Conservation (phyloP, 495 filamentous ascomycete species). For the Penicillium silybi region DNA sequence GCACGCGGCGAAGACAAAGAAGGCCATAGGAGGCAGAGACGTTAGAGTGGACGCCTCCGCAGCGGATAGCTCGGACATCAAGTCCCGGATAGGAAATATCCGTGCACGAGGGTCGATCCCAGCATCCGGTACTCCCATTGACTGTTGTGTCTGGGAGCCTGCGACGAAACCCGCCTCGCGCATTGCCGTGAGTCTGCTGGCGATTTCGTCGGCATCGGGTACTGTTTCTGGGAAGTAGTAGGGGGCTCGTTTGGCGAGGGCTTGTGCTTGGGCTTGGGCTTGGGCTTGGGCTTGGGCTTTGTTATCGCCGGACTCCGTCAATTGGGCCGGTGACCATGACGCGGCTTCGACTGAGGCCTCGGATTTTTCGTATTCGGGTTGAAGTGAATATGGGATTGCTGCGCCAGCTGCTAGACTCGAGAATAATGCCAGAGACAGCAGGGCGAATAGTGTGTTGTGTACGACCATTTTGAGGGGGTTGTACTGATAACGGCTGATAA, state of each 20-base stretch:
- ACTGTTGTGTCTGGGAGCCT: neutral
- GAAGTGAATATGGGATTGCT: neutral
- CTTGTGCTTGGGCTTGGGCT: neutral
- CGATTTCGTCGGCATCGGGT: slow-evolving; percentile 13
- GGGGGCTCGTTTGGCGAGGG: slow-evolving; percentile 6
- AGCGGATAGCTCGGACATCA: slow-evolving; percentile 1
- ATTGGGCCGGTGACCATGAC: neutral
- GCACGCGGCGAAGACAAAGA: slow-evolving; percentile 5
- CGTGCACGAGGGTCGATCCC: slow-evolving; percentile 16
- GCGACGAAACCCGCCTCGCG: slow-evolving; percentile 14
- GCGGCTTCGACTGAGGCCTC: neutral
- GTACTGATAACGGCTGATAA: slow-evolving; percentile 5
- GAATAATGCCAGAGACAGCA: slow-evolving; percentile 3
- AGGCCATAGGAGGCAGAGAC: neutral
- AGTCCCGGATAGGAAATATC: slow-evolving; percentile 3
- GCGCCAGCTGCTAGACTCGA: slow-evolving; percentile 5
- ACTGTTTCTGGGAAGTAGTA: slow-evolving; percentile 21
- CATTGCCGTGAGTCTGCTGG: slow-evolving; percentile 3
- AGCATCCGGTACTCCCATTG: slow-evolving; percentile 12
- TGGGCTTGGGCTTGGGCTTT: too few species aligned
- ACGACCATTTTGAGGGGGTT: neutral
- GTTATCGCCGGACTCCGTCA: neutral
- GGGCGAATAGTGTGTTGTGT: slow-evolving; percentile 3
- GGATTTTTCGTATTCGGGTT: neutral
- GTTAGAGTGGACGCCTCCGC: neutral